Evolutionary conservation across 192 early-diverging fungal genomes (phyloP).

Genomic region (Jimgerdemannia flammicorona): DNA sequence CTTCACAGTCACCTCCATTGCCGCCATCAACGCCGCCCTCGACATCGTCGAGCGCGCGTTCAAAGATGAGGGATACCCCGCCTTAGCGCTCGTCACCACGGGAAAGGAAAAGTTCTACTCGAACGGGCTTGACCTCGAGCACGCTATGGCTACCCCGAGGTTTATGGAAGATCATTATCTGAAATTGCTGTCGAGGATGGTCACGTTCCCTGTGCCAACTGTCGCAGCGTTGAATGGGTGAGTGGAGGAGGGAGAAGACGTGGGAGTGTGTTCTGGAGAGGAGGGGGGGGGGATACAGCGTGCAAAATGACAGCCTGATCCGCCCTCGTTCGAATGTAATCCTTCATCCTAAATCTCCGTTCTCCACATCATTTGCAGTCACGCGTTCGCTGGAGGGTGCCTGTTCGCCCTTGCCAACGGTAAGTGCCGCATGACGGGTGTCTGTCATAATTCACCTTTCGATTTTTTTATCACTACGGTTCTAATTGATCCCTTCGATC

Average conservation of each 20-base stretch:
- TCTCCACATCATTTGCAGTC: slow-evolving; percentile 20
- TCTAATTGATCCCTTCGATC: not conserved
- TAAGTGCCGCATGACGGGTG: slow-evolving; percentile 5
- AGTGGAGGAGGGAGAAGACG: not conserved
- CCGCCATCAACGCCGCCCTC: slow-evolving; percentile 53
- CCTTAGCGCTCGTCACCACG: slow-evolving; percentile 57
- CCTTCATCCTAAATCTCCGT: not conserved
- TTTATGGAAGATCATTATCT: slow-evolving; percentile 50
- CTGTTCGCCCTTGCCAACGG: slow-evolving; percentile 50
- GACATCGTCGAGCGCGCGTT: slow-evolving; percentile 48
- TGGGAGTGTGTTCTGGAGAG: not conserved
- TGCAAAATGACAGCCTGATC: not conserved
- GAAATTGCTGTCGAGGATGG: slow-evolving; percentile 53
- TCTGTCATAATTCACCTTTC: not conserved
- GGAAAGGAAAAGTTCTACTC: slow-evolving; percentile 69
- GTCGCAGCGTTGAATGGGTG: slow-evolving; percentile 72
- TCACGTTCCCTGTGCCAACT: slow-evolving; percentile 66
- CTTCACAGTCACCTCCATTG: slow-evolving; percentile 56
- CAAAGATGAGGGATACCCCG: slow-evolving; percentile 35
- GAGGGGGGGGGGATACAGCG: no score
- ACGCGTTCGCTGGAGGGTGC: slow-evolving; percentile 81
- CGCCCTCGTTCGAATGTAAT: not conserved
- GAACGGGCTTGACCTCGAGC: slow-evolving; percentile 60
- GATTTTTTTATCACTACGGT: not conserved
- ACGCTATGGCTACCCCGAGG: slow-evolving; percentile 31